These are phyloP conservation scores for Mortierella claussenii DNA, from an alignment of 192 early-diverging fungal genomes.

Conservation along the genomic window DNA sequence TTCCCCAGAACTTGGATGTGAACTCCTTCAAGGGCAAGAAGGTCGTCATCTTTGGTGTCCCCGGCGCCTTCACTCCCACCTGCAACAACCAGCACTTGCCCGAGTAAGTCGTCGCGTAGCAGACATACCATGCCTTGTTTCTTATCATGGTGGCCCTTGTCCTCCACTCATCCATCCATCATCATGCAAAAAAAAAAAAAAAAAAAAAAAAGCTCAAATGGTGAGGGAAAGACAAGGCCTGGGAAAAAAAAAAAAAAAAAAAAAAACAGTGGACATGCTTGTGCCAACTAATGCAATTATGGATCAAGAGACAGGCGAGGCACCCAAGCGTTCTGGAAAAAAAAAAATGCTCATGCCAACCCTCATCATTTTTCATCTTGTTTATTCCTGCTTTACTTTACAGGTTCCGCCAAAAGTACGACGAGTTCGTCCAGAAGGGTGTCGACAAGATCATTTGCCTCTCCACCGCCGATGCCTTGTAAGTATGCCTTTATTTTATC, in stretches of 20 bases:
- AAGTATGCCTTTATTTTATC: constrained; percentile 11
- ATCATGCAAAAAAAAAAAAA: too few relatives aligned
- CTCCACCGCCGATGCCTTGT: constrained; percentile 63
- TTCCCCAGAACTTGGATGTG: constrained; percentile 49
- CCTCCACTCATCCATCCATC: too few relatives aligned
- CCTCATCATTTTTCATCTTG: not conserved
- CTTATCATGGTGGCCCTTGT: too few relatives aligned
- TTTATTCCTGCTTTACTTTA: too few relatives aligned
- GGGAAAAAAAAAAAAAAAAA: not conserved
- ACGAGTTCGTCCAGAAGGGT: constrained; percentile 63
- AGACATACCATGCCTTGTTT: too few relatives aligned
- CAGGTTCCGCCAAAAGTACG: constrained; percentile 48
- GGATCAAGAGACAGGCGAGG: too few relatives aligned
- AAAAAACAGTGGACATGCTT: constrained; percentile 5
- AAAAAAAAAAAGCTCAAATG: too few relatives aligned
- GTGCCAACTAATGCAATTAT: too few relatives aligned
- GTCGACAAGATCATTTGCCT: constrained; percentile 63
- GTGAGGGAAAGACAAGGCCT: too few relatives aligned
- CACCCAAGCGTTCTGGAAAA: too few relatives aligned
- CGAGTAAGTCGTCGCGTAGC: constrained; percentile 57
- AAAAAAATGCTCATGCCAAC: not conserved
- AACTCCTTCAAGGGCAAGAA: constrained; percentile 70
- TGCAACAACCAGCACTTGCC: constrained; percentile 68
- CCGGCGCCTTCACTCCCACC: constrained; percentile 74
- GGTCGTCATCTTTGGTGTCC: constrained; percentile 74